A percentile compares a stretch with the other conserved stretches of the same genome.
phyloP scores from a whole-genome alignment of 202 grass and related monocot genomes.

The Thinopyrum obtusiflorum region DNA sequence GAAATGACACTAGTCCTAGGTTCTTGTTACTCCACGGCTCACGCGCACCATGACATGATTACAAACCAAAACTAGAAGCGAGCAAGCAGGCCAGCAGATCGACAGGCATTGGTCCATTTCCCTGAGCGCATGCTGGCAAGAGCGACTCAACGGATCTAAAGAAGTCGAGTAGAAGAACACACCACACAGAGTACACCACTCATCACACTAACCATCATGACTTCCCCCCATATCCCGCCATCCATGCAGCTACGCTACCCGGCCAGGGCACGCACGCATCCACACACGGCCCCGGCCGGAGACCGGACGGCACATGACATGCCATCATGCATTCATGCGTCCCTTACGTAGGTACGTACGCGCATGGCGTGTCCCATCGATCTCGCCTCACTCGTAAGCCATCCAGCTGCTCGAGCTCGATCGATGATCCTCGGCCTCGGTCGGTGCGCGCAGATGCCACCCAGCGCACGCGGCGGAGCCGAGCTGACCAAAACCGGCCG shows the following conservation, averaged over 20 bases:
- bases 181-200: not conserved
- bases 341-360: conserved; percentile 22
- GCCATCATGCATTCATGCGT: not conserved
- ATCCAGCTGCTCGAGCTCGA: not conserved
- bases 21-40: too few species aligned
- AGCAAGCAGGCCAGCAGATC: too few species aligned
- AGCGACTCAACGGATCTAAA: not conserved
- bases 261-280: not conserved
- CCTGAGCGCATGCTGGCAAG: too few species aligned
- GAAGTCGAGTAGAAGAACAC: not conserved
- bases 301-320: too few species aligned
- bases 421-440: not conserved
- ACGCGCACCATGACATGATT: too few species aligned
- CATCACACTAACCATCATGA: not conserved
- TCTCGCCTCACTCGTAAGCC: not conserved
- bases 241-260: too few species aligned
- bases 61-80: too few species aligned
- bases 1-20: too few species aligned
- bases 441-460: not conserved
- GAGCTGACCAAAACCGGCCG: not conserved
- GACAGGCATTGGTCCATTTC: too few species aligned
- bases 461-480: not conserved
- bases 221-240: not conserved
- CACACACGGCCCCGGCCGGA: not conserved
- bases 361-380: conserved; percentile 31